Base-by-base conservation (phyloP, 2,329 filamentous ascomycete species). In the Colletotrichum destructivum region DNA sequence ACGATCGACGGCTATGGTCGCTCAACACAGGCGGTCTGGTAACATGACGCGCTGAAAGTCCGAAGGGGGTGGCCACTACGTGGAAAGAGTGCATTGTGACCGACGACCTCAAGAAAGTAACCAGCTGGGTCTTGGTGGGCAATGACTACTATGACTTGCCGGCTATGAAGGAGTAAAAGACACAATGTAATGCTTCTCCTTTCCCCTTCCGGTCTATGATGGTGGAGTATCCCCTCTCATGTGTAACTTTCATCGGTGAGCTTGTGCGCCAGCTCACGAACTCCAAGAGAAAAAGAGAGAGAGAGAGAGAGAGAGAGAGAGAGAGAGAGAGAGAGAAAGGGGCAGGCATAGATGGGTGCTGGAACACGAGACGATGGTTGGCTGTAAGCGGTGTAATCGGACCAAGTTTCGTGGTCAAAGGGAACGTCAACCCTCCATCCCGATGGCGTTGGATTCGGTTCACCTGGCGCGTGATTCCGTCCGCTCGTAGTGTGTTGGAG, bases 1-100 rank as follows among this genome's bases (percentile, higher is more conserved):
- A 67, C 54, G 67, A 71, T 71, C 68, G 56, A 62, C 68, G 49
- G 51, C 68, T 18, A 61, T 56, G 68, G 42, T 65, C 61, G 60
- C 40, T 38, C 67, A 54, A 55, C 62, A 55, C 55, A 61, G 55
- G 54, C 3, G 9, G 38, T 40, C 9, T 52, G 60, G 63, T 71
- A 63, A 35, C 51, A 71, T 67, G 68, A 67, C 51, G 35, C 38
- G 9, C 16, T 16, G 44, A 35, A 9, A 35, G 31, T 35, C 8
- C 8, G 31, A 35, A 35, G 35, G 15, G 35, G 21, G 16, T 8
- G 21, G n/a, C 38, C 38, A 21, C 18, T 21, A 23, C 44, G 31
- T 12, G 8, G 6, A 4, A 23, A 52, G 51, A 40, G 4, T 55
- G 18, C n/a, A 8, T 15, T 1, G 51, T 42, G 35, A 13, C 35